Evolutionary conservation across 176 grass and related monocot genomes (phyloP), one percentile per base, ranked within the genome.

Genomic region (Oryza coarctata): DNA sequence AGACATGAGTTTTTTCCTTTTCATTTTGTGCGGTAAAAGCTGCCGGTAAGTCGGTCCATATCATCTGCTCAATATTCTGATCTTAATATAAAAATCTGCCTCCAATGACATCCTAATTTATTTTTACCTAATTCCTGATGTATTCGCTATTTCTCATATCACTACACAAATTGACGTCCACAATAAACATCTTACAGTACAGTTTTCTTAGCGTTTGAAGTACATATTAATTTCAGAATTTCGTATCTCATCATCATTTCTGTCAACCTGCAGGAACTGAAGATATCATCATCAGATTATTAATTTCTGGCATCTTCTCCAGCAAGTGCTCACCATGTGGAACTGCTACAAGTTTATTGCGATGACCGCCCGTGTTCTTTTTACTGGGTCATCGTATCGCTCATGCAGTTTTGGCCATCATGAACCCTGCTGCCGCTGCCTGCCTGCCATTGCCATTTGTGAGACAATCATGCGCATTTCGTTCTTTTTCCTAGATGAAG

Each of bases 191-290:
- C 63, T 68, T 68, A 18, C 50, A 67, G n/a, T 79, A 14, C 2
- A n/a, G 4, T 49, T 44, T 52, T 65, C 57, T 85, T 69, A 63
- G 38, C 30, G 58, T 61, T 74, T 65, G n/a, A 23, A 55, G 35
- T 61, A 79, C 41, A 38, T 18, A 62, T 9, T 34, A 41, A 9
- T 47, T 57, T 55, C 32, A 27, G 68, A 9, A 13, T 25, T 12
- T 7, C 33, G 3, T 34, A 23, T 75, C 38, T 43, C 11, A 49
- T 70, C 71, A 23, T 38, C 17, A 47, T 88, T n/a, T 75, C 62
- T 63, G 82, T 80, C n/a, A 40, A 75, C 18, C 13, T 82, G 73
- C 88, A 82, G 88, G 63, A 76, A 73, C 35, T 64, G 17, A 73
- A 86, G 58, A 35, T 52, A 52, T 20, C 50, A 45, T 45, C 33